These are phyloP conservation scores for Citrus maxima DNA, from an alignment of 345 rosid genomes.

Conservation along the genomic window DNA sequence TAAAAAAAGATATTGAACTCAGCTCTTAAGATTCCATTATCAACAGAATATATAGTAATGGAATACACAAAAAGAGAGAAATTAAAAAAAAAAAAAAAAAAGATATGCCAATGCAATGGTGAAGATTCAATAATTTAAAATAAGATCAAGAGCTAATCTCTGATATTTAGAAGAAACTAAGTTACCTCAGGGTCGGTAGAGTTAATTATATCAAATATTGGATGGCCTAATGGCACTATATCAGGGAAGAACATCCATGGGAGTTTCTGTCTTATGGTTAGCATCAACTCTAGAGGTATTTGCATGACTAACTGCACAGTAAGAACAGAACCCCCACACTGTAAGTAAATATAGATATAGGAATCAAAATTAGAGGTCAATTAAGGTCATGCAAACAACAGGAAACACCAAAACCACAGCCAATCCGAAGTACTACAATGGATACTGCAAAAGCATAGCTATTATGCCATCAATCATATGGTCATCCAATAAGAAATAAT, in stretches of 20 bases:
- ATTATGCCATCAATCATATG: conserved; percentile 1
- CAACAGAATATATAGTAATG: background rate
- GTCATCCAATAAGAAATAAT: background rate
- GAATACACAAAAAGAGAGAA: background rate
- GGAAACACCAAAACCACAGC: background rate
- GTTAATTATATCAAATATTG: conserved; percentile 87
- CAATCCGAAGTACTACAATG: background rate
- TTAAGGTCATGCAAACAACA: background rate
- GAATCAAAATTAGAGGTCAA: background rate
- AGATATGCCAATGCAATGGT: background rate
- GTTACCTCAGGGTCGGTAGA: conserved; percentile 85
- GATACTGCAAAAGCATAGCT: background rate
- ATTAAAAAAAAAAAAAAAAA: background rate
- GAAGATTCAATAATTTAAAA: background rate
- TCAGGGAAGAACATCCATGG: conserved; percentile 99
- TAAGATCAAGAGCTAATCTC: background rate
- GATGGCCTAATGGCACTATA: conserved; percentile 85
- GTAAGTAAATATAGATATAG: background rate
- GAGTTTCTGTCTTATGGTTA: conserved; percentile 75
- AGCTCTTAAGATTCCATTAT: background rate
- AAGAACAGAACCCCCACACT: conserved; percentile 8
- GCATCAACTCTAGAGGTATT: conserved; percentile 89
- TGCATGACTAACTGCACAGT: conserved; percentile 78
- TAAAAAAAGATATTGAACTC: conserved; percentile 4
- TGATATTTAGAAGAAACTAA: background rate